Base-by-base conservation (phyloP, 2,329 filamentous ascomycete species). In the Fusarium algeriense region DNA sequence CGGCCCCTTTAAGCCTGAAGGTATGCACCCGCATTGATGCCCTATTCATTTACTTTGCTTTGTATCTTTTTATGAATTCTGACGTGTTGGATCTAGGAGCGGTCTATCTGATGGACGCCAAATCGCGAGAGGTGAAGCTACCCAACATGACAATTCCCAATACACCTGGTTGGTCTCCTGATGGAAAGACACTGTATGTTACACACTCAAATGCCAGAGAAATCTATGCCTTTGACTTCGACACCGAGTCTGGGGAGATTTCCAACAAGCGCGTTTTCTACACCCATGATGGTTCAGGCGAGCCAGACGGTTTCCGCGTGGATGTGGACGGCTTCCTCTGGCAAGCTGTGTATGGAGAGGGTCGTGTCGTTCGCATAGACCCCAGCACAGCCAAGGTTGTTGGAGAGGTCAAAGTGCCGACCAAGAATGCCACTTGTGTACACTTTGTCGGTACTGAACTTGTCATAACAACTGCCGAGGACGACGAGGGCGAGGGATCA, bases 291-390 rank as follows among this genome's bases (percentile, higher is more conserved):
- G 88, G 88, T 2, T 80, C 86, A 30, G 91, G 91, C 50, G 88
- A 89, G 69, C 94, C 94, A 2, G 95, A 98, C 80, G 95, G 95
- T 4, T 95, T 95, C 81, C 91, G 91, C 69, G 88, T 97, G 76
- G 95, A 98, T 78, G 88, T 87, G 45, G 89, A 97, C 59, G 94
- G 94, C n/a, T 91, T 92, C 82, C 86, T 97, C 76, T 98, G 95
- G 95, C 91, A 92, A 67, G 93, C 93, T 11, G 85, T 96, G n/a
- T 96, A 93, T 78, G 94, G 94, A 58, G 92, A 92, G 69, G 85
- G 88, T 64, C 88, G 89, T 66, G 93, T 97, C 28, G 83, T 97
- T 71, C 89, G 92, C 79, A 91, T 97, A 76, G 89, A 87, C 50
- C 88, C 90, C 23, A 63, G 38, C 7, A 80, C 87, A 54, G 94